Evolutionary conservation across 2,329 filamentous ascomycete species (phyloP), one percentile per base, ranked within the genome.

Genomic region (Sporothrix phasma): DNA sequence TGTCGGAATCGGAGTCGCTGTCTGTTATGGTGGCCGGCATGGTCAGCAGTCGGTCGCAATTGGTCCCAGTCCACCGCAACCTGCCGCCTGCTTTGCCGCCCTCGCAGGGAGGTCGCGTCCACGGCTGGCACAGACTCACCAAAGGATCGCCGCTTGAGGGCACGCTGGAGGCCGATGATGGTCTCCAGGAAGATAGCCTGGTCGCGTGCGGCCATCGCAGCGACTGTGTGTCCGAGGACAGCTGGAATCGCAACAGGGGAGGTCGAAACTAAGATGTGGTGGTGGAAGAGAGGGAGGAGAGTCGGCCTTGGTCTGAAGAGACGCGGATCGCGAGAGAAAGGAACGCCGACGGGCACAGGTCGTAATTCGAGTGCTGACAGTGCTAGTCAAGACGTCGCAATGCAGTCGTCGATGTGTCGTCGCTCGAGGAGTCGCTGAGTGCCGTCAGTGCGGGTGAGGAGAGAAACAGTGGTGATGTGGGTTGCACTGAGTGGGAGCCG

Each of bases 1-100:
- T 86, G 63, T 85, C 83, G 66, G 86, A 85, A 74, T 93, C 90
- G 65, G 88, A 90, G 73, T 92, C 89, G 69, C 87, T 90, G 67
- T 90, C 89, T 92, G 75, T 17, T n/a, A 3, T 15, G 11, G 15
- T 17, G 15, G 37, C 3, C 2, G n/a, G 13, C 24, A 4, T 34
- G 37, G 59, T 62, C 24, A 62, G 63, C 24, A 26, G 24, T 31
- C 41, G 5, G 29, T 29, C 51, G n/a, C n/a, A n/a, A n/a, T n/a
- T n/a, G n/a, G n/a, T n/a, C n/a, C n/a, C n/a, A n/a, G n/a, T n/a
- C n/a, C n/a, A n/a, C n/a, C n/a, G n/a, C n/a, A n/a, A n/a, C n/a
- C n/a, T n/a, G n/a, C n/a, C n/a, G n/a, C n/a, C n/a, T n/a, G n/a
- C n/a, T n/a, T n/a, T n/a, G n/a, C n/a, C n/a, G n/a, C n/a, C n/a